Conservation (phyloP, 2,329 filamentous ascomycete genomes). For the Diplocarpon rosae region DNA sequence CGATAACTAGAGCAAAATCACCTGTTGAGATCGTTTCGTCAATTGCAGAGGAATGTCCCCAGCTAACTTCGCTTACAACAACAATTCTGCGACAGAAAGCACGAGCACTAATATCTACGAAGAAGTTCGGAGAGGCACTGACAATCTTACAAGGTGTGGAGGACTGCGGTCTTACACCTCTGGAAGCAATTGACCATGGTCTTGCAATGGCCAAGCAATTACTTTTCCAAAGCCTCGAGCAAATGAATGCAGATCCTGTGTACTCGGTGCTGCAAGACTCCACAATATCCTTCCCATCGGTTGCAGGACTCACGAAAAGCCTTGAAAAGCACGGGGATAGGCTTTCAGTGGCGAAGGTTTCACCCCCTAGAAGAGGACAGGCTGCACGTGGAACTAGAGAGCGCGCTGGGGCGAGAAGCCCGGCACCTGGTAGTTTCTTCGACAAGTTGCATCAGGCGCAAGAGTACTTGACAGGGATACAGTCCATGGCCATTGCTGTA, state of each 20-base stretch:
- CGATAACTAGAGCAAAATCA: conserved; percentile 20
- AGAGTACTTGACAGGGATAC: conserved; percentile 52
- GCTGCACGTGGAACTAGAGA: conserved; percentile 8
- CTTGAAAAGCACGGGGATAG: conserved; percentile 17
- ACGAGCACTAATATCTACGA: conserved; percentile 33
- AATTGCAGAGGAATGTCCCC: conserved; percentile 26
- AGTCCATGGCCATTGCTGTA: conserved; percentile 35
- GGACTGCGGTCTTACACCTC: conserved; percentile 33
- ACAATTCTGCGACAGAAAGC: conserved; percentile 41
- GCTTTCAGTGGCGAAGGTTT: conserved; percentile 12
- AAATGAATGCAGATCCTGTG: conserved; percentile 69
- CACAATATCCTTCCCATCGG: conserved; percentile 73
- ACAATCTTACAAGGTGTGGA: conserved; percentile 40
- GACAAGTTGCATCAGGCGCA: conserved; percentile 48
- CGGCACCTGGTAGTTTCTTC: conserved; percentile 29
- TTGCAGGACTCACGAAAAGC: conserved; percentile 28
- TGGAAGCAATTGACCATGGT: conserved; percentile 37
- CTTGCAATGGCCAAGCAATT: conserved; percentile 58
- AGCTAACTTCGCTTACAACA: conserved; percentile 33
- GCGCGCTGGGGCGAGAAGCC: conserved; percentile 14
- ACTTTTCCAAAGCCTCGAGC: conserved; percentile 55
- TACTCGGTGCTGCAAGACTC: conserved; percentile 89
- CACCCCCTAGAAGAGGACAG: conserved; percentile 18
- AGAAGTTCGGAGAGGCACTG: conserved; percentile 47
- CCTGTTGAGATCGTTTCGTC: conserved; percentile 12